Evolutionary conservation across 2,329 filamentous ascomycete species (phyloP).

Genomic region (Neofusicoccum ribis): DNA sequence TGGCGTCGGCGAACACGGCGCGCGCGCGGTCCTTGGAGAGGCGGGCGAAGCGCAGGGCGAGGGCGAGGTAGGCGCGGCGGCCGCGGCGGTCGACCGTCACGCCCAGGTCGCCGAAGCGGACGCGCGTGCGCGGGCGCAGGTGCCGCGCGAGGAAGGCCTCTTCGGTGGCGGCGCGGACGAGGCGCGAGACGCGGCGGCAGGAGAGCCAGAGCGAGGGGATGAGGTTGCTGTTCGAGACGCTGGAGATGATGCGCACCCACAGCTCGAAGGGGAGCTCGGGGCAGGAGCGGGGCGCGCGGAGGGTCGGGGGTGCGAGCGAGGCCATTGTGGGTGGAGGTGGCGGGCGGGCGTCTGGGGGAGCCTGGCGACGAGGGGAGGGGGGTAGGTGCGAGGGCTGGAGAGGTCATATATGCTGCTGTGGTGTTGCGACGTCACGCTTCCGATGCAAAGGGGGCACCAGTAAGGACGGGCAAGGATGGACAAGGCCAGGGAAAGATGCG

Average conservation of each 20-base stretch:
- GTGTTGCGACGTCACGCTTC: no score
- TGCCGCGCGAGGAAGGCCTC: constrained; percentile 5
- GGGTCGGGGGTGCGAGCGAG: neutral
- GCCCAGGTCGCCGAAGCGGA: constrained; percentile 1
- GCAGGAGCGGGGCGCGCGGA: constrained; percentile 21
- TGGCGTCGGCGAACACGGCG: neutral
- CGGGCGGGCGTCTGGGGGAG: neutral
- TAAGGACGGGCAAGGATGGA: neutral
- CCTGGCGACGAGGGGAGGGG: neutral
- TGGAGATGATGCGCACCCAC: constrained; percentile 35
- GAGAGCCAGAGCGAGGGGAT: constrained; percentile 8
- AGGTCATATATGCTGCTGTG: no score
- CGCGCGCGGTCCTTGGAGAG: neutral
- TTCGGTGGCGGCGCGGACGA: constrained; percentile 1
- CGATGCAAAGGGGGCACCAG: neutral
- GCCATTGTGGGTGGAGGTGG: neutral
- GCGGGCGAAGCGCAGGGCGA: neutral
- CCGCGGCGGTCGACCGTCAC: neutral
- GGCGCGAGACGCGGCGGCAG: constrained; percentile 15
- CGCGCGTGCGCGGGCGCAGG: neutral
- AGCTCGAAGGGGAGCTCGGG: constrained; percentile 34
- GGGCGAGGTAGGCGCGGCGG: neutral
- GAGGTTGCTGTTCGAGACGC: neutral
- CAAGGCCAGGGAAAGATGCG: neutral
- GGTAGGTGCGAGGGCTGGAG: no score